Conservation (phyloP, 2,329 filamentous ascomycete species). For the Alternaria viburni region DNA sequence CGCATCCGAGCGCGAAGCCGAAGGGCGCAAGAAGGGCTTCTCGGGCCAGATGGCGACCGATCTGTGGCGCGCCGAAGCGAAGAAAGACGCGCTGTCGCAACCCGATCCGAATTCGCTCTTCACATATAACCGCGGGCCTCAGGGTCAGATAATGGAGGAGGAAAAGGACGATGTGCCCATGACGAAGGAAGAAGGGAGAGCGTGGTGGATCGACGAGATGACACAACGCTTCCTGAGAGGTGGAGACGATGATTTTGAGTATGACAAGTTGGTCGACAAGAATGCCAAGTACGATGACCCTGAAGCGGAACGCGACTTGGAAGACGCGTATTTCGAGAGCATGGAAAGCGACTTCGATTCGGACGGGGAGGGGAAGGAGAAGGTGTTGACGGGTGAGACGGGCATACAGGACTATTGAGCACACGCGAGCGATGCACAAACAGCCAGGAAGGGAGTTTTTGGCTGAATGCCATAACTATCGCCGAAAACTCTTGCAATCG, state of each 20-base stretch:
- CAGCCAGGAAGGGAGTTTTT: background rate
- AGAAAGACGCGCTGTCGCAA: slow-evolving; percentile 67
- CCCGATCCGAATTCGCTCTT: slow-evolving; percentile 59
- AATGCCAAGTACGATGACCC: slow-evolving; percentile 75
- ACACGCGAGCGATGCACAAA: background rate
- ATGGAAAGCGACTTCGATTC: slow-evolving; percentile 74
- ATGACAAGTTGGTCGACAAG: slow-evolving; percentile 67
- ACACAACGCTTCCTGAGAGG: slow-evolving; percentile 76
- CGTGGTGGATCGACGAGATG: slow-evolving; percentile 75
- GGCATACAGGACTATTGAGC: slow-evolving; percentile 56
- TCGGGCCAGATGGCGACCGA: slow-evolving; percentile 80
- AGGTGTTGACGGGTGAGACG: slow-evolving; percentile 52
- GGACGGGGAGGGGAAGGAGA: slow-evolving; percentile 51
- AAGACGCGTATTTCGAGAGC: slow-evolving; percentile 81
- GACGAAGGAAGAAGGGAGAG: slow-evolving; percentile 69
- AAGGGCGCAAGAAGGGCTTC: slow-evolving; percentile 77
- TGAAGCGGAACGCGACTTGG: slow-evolving; percentile 64
- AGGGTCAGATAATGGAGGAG: slow-evolving; percentile 64
- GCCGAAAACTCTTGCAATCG: too few relatives aligned
- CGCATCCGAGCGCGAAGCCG: slow-evolving; percentile 72
- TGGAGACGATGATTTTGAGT: slow-evolving; percentile 80
- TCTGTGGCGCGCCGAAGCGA: slow-evolving; percentile 76
- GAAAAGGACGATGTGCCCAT: slow-evolving; percentile 63
- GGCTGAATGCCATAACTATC: too few relatives aligned
- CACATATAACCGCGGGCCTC: slow-evolving; percentile 57